phyloP scores from a whole-genome alignment of 345 rosid genomes.

The Eutrema heterophyllum region DNA sequence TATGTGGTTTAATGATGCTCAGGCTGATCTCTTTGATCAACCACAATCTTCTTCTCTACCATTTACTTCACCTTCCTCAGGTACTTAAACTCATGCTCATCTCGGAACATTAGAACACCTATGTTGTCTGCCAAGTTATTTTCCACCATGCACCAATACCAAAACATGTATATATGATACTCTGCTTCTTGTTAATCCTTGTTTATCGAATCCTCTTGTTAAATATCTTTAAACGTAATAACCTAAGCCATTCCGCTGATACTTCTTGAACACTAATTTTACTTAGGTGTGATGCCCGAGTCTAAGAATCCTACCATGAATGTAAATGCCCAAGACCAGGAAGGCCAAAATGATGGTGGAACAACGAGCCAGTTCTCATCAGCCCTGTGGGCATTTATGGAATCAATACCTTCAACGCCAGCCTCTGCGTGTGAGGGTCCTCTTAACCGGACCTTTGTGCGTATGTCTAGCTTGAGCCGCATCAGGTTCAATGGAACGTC shows the following conservation, averaged over 20 bases:
- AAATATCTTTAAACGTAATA: neutral
- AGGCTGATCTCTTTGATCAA: conserved; percentile 16
- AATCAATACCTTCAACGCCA: conserved; percentile 80
- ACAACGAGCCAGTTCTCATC: conserved; percentile 52
- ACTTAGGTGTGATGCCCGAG: conserved; percentile 20
- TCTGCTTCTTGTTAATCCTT: neutral
- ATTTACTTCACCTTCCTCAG: conserved; percentile 24
- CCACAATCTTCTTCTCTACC: conserved; percentile 6
- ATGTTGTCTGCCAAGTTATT: neutral
- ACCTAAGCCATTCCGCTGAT: neutral
- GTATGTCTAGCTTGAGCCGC: conserved; percentile 85
- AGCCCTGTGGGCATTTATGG: conserved; percentile 69
- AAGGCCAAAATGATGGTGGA: conserved; percentile 22
- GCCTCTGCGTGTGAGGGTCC: conserved; percentile 84
- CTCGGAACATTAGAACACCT: neutral
- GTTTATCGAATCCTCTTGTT: neutral
- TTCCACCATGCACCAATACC: neutral
- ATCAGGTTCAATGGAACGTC: conserved; percentile 36
- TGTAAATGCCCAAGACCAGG: neutral
- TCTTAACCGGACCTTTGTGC: conserved; percentile 62
- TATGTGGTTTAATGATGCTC: conserved; percentile 22
- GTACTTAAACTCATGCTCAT: conserved; percentile 18
- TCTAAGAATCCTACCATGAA: conserved; percentile 6
- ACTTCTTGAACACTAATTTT: neutral
- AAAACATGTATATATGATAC: neutral